A percentile compares a stretch with the other conserved stretches of the same genome.
Conservation (phyloP, 306 rosid species). For the Quercus gilva region DNA sequence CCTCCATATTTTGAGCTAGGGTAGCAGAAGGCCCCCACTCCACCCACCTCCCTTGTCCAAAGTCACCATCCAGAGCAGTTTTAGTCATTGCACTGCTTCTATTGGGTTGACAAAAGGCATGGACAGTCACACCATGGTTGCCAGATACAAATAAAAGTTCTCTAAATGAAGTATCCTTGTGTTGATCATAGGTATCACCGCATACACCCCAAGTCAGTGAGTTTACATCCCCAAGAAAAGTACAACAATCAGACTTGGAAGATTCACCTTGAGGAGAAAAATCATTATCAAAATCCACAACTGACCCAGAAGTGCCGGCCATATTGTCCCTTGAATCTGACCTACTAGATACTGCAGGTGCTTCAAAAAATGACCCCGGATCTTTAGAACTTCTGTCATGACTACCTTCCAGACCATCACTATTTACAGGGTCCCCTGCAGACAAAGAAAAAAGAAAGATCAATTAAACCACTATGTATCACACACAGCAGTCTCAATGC, state of each 20-base stretch:
- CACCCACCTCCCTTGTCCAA: constrained; percentile 75
- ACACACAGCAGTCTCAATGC: background rate
- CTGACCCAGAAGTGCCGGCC: constrained; percentile 51
- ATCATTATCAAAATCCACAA: constrained; percentile 29
- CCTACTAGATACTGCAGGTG: constrained; percentile 25
- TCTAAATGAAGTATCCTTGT: constrained; percentile 58
- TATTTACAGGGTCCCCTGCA: constrained; percentile 50
- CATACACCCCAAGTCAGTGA: constrained; percentile 84
- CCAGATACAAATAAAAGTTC: constrained; percentile 86
- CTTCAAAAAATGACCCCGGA: constrained; percentile 35
- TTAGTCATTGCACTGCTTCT: constrained; percentile 24
- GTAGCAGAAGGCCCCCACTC: constrained; percentile 71
- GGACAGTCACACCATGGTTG: constrained; percentile 70
- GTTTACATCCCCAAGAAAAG: constrained; percentile 67
- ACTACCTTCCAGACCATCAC: constrained; percentile 26
- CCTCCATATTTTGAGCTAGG: constrained; percentile 31
- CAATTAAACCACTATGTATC: background rate
- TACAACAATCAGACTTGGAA: constrained; percentile 39
- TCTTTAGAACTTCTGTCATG: constrained; percentile 26
- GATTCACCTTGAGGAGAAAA: constrained; percentile 32
- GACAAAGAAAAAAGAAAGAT: constrained; percentile 5
- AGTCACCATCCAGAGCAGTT: constrained; percentile 37
- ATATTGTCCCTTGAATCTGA: constrained; percentile 41
- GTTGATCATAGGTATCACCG: constrained; percentile 64
- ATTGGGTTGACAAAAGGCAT: constrained; percentile 56